Percentiles rank a stretch among this genome's conserved stretches.
phyloP scores from a whole-genome alignment of 1,139 yeast genomes.

The Debaryomyces sp. region DNA sequence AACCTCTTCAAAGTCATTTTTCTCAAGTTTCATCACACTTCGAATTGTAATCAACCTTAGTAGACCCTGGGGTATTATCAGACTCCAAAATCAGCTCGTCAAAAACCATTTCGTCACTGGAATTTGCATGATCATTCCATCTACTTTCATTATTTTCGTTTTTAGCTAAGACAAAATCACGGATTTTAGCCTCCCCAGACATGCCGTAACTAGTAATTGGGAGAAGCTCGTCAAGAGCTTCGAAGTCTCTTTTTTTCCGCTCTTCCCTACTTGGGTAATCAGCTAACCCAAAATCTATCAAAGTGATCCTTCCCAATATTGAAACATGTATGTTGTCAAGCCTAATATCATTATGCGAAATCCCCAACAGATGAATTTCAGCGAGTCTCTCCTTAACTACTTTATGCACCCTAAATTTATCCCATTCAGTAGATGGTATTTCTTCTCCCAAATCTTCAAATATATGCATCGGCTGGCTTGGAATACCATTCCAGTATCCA shows the following conservation, averaged over 20 bases:
- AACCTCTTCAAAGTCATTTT: background rate
- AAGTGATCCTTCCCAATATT: no score
- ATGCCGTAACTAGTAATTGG: background rate
- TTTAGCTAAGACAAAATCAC: background rate
- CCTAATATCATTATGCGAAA: no score
- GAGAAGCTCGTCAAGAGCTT: background rate
- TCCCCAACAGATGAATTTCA: no score
- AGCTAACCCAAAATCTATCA: no score
- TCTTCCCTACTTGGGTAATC: no score
- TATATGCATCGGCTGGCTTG: no score
- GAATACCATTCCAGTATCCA: no score
- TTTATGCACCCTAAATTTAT: no score
- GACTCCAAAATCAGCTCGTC: background rate
- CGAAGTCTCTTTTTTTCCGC: background rate
- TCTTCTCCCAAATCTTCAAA: no score
- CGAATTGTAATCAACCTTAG: background rate
- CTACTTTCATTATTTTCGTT: background rate
- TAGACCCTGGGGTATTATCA: background rate
- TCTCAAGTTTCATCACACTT: background rate
- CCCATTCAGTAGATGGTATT: no score
- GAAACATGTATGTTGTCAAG: no score
- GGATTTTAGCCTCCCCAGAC: background rate
- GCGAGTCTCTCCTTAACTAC: no score
- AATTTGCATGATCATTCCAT: background rate
- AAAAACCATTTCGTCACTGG: background rate